A percentile compares a stretch with the other conserved stretches of the same genome.
Conservation (phyloP, 768 basidiomycete species). For the Boletus vermiculosoides region DNA sequence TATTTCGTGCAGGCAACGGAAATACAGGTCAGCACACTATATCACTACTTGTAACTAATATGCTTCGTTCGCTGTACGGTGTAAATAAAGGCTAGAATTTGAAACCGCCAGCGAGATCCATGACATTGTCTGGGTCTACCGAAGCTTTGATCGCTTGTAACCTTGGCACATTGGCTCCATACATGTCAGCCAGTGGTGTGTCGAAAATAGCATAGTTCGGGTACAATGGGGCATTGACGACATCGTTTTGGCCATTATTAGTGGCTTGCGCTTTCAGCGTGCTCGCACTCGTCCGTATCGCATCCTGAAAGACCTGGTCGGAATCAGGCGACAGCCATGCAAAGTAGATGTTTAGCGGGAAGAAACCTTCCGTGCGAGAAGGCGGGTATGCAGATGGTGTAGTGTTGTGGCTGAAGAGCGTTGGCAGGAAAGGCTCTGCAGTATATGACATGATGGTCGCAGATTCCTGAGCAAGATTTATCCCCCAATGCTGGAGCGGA, state of each 20-base stretch:
- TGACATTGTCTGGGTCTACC: conserved; percentile 54
- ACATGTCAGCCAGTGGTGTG: conserved; percentile 47
- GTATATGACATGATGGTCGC: conserved; percentile 1
- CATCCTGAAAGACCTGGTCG: conserved; percentile 30
- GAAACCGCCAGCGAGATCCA: conserved; percentile 59
- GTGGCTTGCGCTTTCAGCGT: conserved; percentile 41
- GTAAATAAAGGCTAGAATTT: conserved; percentile 36
- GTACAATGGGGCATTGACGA: conserved; percentile 42
- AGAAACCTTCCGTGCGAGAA: conserved; percentile 31
- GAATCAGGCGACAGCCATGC: not conserved
- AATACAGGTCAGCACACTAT: not conserved
- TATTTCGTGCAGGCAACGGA: not conserved
- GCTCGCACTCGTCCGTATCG: conserved; percentile 34
- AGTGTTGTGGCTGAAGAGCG: not conserved
- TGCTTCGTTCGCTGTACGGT: not conserved
- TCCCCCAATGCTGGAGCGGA: not conserved
- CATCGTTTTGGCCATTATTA: conserved; percentile 39
- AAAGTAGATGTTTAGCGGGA: conserved; percentile 47
- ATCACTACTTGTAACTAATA: conserved; percentile 6
- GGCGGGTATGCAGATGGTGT: conserved; percentile 14
- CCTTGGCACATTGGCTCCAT: conserved; percentile 39
- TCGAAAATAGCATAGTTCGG: conserved; percentile 54
- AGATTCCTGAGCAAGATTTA: not conserved
- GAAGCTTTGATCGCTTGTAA: conserved; percentile 39
- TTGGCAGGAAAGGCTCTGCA: conserved; percentile 39